Percentiles rank a stretch among this genome's conserved stretches.
phyloP scores from a whole-genome alignment of 768 basidiomycete genomes.

The Hericium coralloides region DNA sequence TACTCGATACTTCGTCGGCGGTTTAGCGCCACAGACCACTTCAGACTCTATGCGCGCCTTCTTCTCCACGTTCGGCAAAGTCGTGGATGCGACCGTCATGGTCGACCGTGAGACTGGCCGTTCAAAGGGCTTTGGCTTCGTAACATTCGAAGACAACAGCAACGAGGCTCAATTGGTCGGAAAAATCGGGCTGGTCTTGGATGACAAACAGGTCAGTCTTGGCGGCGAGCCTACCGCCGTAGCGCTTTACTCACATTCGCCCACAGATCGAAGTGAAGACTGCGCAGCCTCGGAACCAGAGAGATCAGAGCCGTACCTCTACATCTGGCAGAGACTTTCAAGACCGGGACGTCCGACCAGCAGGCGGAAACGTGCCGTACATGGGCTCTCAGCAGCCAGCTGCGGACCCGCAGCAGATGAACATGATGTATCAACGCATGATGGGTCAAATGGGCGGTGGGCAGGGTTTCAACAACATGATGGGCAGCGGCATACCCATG shows the following conservation, averaged over 20 bases:
- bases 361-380: constrained; percentile 28
- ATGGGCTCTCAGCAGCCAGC: constrained; percentile 25
- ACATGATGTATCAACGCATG: constrained; percentile 85
- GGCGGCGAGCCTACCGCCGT: neutral
- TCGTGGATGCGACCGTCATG: constrained; percentile 98
- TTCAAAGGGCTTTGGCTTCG: constrained; percentile 97
- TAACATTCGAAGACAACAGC: constrained; percentile 89
- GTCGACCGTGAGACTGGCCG: constrained; percentile 91
- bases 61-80: constrained; percentile 90
- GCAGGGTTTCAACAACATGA: constrained; percentile 24
- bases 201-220: constrained; percentile 79
- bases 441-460: constrained; percentile 64
- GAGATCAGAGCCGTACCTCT: constrained; percentile 44
- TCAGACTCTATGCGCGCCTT: constrained; percentile 90
- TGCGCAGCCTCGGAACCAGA: constrained; percentile 84
- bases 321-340: constrained; percentile 11
- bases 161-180: constrained; percentile 86
- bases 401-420: constrained; percentile 17
- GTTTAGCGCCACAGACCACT: constrained; percentile 85
- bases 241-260: neutral
- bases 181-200: constrained; percentile 69
- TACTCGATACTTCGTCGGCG: constrained; percentile 94
- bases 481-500: constrained; percentile 27
- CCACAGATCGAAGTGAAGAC: constrained; percentile 92
- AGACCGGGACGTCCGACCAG: constrained; percentile 18